Evolutionary conservation across 768 basidiomycete species (phyloP), one percentile per base, ranked within the genome.

Genomic region (Russula emetica): DNA sequence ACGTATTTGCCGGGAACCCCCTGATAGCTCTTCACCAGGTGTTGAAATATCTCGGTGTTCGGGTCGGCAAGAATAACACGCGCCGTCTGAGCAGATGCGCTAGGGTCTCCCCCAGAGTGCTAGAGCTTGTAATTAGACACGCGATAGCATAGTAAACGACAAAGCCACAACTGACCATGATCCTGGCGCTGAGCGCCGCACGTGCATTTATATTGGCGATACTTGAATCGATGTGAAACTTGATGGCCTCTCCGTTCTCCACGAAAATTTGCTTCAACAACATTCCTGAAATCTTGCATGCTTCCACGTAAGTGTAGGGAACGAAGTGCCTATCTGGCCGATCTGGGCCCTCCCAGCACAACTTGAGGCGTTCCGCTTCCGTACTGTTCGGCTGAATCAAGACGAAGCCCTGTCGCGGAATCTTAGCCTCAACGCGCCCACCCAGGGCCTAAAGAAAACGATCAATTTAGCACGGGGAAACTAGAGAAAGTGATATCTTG

Each of bases 81-180:
- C 11, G 90, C 90, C 6, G 81, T 80, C 68, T 88, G 84, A n/a
- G 80, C 77, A 22, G 87, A 83, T 11, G 87, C 85, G 58, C 83
- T 79, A 3, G 89, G 87, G 63, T 91, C 86, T 20, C 90, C 90
- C 32, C 90, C 90, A 38, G 88, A 92, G 69, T 92, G 86, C 90
- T 92, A 65, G 42, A 7, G 8, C 11, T 54, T 40, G 40, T 55
- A 24, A 62, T 50, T 32, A 36, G 26, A 1, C 13, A 14, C 42
- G 26, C n/a, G 45, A 47, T 59, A 38, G 38, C 32, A 32, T 30
- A 28, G n/a, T 28, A 45, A 26, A 28, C 3, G 22, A 32, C 38
- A 26, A 32, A 50, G 30, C 67, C 74, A 16, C 26, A 6, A 55
- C 63, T 11, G 66, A 89, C 90, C 83, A 84, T 83, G 66, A 92